phyloP scores from a whole-genome alignment of 2,329 filamentous ascomycete genomes.

The Waltergamsia citrina region DNA sequence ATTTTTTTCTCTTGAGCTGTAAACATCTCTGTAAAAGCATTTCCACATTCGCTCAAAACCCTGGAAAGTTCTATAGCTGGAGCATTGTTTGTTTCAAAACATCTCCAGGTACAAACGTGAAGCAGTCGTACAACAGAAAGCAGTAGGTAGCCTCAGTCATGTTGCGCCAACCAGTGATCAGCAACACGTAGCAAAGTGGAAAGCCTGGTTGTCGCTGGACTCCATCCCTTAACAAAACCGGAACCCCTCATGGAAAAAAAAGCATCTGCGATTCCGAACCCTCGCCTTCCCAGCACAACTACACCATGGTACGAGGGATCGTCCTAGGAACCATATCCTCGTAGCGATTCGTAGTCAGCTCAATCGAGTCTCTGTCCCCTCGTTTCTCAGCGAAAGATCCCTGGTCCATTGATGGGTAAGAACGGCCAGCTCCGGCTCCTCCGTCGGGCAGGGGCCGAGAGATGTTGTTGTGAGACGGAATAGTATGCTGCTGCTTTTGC shows the following conservation, averaged over 20 bases:
- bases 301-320: constrained; percentile 34
- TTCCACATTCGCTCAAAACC: too few species aligned
- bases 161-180: too few species aligned
- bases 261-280: too few species aligned
- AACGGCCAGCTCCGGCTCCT: constrained; percentile 30
- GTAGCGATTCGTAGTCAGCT: constrained; percentile 42
- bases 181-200: too few species aligned
- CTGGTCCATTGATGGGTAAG: constrained; percentile 24
- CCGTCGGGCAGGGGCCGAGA: constrained; percentile 40
- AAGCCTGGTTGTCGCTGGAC: background rate
- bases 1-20: background rate
- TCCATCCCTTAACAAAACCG: background rate
- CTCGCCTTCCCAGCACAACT: too few species aligned
- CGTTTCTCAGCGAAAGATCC: constrained; percentile 25
- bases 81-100: too few species aligned
- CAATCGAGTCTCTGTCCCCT: constrained; percentile 32
- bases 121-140: too few species aligned
- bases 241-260: too few species aligned
- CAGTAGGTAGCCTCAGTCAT: too few species aligned
- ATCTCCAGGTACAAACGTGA: too few species aligned
- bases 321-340: constrained; percentile 47
- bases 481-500: constrained; percentile 9
- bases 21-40: background rate
- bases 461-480: constrained; percentile 27
- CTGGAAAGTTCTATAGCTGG: too few species aligned